Conservation (phyloP, 192 early-diverging fungal genomes). For the Oehlia diaphana region DNA sequence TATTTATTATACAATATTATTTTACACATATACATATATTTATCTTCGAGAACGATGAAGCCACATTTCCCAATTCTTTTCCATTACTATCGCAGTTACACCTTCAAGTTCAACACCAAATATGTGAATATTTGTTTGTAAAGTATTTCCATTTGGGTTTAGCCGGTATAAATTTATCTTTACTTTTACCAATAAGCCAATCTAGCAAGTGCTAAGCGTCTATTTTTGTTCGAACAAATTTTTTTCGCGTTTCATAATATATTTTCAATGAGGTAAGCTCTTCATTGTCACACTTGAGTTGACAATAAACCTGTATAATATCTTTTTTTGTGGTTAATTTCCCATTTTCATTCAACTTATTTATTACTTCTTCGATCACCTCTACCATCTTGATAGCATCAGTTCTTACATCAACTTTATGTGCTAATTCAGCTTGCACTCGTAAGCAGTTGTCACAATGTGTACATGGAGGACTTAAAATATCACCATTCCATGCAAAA, state of each 20-base stretch:
- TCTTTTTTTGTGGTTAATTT: not conserved
- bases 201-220: not conserved
- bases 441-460: not conserved
- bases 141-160: constrained; percentile 3
- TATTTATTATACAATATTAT: no score
- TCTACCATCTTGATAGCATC: constrained; percentile 5
- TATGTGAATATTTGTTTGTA: constrained; percentile 9
- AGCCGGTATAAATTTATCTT: not conserved
- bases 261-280: not conserved
- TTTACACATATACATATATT: no score
- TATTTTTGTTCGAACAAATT: not conserved
- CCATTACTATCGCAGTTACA: not conserved
- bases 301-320: constrained; percentile 12
- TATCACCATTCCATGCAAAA: constrained; percentile 13
- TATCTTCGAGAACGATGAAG: no score
- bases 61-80: no score
- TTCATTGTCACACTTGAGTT: no score
- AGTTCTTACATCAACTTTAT: not conserved
- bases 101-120: constrained; percentile 2
- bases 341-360: not conserved
- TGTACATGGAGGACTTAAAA: not conserved
- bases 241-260: not conserved
- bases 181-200: constrained; percentile 12
- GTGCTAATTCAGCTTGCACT: not conserved
- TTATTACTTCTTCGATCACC: not conserved